A percentile compares a stretch with the other conserved stretches of the same genome.
These are phyloP conservation scores for Candolleomyces efflorescens DNA, from an alignment of 768 basidiomycete genomes.

Conservation along the genomic window DNA sequence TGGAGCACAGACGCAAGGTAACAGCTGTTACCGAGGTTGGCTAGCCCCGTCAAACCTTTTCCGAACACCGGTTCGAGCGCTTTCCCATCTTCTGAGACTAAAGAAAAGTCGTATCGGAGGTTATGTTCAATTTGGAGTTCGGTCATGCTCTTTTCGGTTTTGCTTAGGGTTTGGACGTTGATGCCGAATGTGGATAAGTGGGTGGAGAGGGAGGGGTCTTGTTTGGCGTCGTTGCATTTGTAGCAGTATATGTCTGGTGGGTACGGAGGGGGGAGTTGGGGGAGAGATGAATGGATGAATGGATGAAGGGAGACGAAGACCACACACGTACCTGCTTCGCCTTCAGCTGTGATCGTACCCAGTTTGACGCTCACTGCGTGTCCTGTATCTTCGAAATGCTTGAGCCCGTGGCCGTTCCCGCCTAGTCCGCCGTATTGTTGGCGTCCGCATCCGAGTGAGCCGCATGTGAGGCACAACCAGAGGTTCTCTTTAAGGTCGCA, in stretches of 20 bases:
- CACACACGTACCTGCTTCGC: slow-evolving; percentile 64
- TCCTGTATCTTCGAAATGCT: slow-evolving; percentile 65
- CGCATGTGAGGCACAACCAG: slow-evolving; percentile 94
- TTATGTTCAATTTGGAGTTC: slow-evolving; percentile 99
- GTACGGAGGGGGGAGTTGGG: no score
- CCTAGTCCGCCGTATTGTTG: slow-evolving; percentile 74
- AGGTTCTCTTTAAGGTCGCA: slow-evolving; percentile 90
- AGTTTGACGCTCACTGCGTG: slow-evolving; percentile 90
- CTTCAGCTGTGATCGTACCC: slow-evolving; percentile 96
- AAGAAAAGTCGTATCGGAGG: slow-evolving; percentile 88
- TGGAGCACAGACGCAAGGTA: slow-evolving; percentile 97
- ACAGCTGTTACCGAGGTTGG: slow-evolving; percentile 95
- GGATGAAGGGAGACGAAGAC: not conserved
- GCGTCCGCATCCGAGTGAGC: slow-evolving; percentile 85
- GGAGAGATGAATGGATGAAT: no score
- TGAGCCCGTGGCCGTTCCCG: slow-evolving; percentile 88
- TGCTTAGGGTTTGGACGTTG: slow-evolving; percentile 72
- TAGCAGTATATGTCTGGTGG: slow-evolving; percentile 95
- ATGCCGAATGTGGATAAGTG: slow-evolving; percentile 88
- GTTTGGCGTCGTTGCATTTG: slow-evolving; percentile 74
- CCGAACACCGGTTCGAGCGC: slow-evolving; percentile 89
- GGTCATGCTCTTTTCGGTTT: slow-evolving; percentile 96
- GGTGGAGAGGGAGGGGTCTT: slow-evolving; percentile 66
- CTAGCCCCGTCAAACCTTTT: slow-evolving; percentile 80
- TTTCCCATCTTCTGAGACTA: slow-evolving; percentile 82